phyloP scores from a whole-genome alignment of 1,139 yeast genomes.

The Hansenula lynferdii region DNA sequence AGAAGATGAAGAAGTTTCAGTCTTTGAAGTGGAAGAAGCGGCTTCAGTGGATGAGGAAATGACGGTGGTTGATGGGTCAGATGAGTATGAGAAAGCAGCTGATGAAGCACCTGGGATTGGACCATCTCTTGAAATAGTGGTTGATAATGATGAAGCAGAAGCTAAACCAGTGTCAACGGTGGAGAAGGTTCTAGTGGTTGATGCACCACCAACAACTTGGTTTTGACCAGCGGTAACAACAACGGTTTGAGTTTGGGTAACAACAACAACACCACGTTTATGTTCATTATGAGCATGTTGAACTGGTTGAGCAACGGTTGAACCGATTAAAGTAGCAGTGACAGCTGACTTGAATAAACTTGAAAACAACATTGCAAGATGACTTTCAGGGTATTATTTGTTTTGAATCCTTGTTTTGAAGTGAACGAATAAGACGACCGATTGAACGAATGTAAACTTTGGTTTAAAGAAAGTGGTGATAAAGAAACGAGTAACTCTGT shows the following conservation, averaged over 20 bases:
- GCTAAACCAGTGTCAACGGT: slow-evolving; percentile 24
- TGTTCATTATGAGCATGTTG: slow-evolving; percentile 43
- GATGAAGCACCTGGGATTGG: slow-evolving; percentile 25
- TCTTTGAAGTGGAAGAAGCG: slow-evolving; percentile 20
- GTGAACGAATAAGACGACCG: not conserved
- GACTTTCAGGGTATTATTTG: not conserved
- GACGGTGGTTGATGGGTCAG: slow-evolving; percentile 21
- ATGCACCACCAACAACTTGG: slow-evolving; percentile 26
- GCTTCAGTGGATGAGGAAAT: slow-evolving; percentile 23
- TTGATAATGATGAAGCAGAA: slow-evolving; percentile 18
- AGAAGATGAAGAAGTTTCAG: slow-evolving; percentile 23
- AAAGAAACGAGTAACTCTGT: slow-evolving; percentile 18
- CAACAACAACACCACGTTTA: slow-evolving; percentile 41
- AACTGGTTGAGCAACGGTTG: slow-evolving; percentile 33
- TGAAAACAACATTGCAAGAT: slow-evolving; percentile 27
- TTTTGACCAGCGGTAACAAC: slow-evolving; percentile 34
- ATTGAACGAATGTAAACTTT: slow-evolving; percentile 3
- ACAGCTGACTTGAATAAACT: slow-evolving; percentile 23
- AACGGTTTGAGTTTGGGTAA: slow-evolving; percentile 33
- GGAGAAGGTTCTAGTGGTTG: slow-evolving; percentile 27
- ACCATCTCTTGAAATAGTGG: slow-evolving; percentile 33
- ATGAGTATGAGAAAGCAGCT: slow-evolving; percentile 6
- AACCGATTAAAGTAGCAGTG: slow-evolving; percentile 30
- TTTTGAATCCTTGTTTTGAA: not conserved
- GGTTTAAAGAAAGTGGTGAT: slow-evolving; percentile 3